A percentile compares a stretch with the other conserved stretches of the same genome.
Conservation (phyloP, 441 rosid genomes). For the Breynia disticha region DNA sequence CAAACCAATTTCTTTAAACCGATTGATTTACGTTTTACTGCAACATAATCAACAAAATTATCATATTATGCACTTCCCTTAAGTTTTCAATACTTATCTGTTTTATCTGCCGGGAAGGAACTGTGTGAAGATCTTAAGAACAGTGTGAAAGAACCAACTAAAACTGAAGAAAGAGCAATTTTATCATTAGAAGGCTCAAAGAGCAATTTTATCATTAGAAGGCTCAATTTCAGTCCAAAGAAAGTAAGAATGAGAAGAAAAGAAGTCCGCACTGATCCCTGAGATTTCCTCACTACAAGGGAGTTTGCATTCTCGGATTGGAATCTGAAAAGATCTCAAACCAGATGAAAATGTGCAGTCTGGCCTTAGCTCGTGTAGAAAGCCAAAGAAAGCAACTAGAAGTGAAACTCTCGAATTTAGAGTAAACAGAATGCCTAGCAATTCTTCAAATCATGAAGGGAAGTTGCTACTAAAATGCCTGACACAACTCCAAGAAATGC, state of each 20-base stretch:
- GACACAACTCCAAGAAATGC: conserved; percentile 43
- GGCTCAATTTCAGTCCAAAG: conserved; percentile 39
- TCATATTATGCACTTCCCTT: too few species aligned
- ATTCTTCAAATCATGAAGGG: too few species aligned
- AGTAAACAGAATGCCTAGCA: conserved; percentile 47
- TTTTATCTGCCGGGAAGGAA: conserved; percentile 29
- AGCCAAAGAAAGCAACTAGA: conserved; percentile 64
- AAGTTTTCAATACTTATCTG: too few species aligned
- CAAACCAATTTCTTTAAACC: too few species aligned
- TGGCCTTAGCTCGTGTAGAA: conserved; percentile 72
- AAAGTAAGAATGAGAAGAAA: conserved; percentile 54
- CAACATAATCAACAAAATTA: too few species aligned
- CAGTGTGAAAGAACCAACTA: conserved; percentile 50
- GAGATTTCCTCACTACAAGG: conserved; percentile 56
- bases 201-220: conserved; percentile 37
- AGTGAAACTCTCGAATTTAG: conserved; percentile 59
- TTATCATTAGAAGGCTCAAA: conserved; percentile 23
- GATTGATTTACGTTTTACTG: too few species aligned
- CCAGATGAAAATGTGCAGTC: conserved; percentile 59
- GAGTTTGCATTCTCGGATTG: conserved; percentile 61
- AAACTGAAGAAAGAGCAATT: conserved; percentile 97
- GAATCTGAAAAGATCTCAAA: conserved; percentile 60
- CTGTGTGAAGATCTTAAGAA: conserved; percentile 37
- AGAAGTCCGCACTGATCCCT: conserved; percentile 45
- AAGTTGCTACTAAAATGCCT: conserved; percentile 43